phyloP scores from a whole-genome alignment of 2,329 filamentous ascomycete species.

The Leptographium lundbergii region DNA sequence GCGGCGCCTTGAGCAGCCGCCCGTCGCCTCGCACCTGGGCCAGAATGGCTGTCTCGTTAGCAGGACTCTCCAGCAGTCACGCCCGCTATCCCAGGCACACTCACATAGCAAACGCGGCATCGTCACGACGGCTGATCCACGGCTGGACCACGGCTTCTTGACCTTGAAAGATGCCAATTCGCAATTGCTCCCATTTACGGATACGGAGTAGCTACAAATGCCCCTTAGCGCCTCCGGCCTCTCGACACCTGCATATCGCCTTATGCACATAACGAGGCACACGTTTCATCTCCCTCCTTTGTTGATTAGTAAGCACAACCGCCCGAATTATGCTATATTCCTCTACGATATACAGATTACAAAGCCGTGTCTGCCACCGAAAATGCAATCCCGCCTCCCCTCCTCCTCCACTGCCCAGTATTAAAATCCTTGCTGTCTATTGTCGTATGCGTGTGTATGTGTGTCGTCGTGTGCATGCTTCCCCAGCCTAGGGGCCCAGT shows the following conservation, averaged over 20 bases:
- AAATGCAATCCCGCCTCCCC: background rate
- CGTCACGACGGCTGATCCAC: conserved; percentile 1
- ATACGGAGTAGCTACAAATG: too few relatives aligned
- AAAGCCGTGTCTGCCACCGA: background rate
- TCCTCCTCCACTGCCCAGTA: background rate
- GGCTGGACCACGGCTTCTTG: background rate
- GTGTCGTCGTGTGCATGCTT: background rate
- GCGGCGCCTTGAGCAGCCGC: conserved; percentile 69
- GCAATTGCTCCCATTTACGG: too few relatives aligned
- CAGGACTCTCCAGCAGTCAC: too few relatives aligned
- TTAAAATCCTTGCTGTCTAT: background rate
- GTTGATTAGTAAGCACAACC: background rate
- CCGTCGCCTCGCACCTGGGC: conserved; percentile 67
- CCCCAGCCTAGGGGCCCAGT: conserved; percentile 45
- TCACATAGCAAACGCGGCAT: conserved; percentile 45
- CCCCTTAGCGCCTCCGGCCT: background rate
- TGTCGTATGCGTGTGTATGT: background rate
- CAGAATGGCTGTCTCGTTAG: conserved; percentile 35
- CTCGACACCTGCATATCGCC: background rate
- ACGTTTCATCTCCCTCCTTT: background rate
- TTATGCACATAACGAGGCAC: background rate
- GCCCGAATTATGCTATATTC: background rate
- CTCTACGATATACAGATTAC: background rate
- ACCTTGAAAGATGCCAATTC: background rate
- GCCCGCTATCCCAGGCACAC: conserved; percentile 12